Conservation (phyloP, 2,329 filamentous ascomycete genomes). For the Ciborinia camelliae region DNA sequence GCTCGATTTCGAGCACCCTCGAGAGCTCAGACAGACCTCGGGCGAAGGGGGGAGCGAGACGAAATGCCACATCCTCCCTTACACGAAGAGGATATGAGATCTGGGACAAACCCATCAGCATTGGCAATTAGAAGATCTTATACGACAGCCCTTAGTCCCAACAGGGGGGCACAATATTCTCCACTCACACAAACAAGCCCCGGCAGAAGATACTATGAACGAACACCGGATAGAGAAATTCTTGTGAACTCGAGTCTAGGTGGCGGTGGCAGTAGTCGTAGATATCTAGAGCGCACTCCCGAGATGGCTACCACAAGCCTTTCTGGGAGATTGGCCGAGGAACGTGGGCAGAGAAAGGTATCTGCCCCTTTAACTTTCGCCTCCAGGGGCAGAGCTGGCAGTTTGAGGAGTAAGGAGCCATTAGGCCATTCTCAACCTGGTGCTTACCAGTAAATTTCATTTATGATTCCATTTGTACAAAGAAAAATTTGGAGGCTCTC, state of each 20-base stretch:
- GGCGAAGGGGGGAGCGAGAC: conserved; percentile 42
- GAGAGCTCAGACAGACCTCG: conserved; percentile 55
- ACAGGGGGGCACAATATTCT: conserved; percentile 51
- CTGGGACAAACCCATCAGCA: background rate
- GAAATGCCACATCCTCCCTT: conserved; percentile 41
- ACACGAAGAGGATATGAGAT: conserved; percentile 30
- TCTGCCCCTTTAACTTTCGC: conserved; percentile 29
- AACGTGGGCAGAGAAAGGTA: conserved; percentile 32
- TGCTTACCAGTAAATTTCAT: conserved; percentile 26
- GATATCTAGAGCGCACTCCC: conserved; percentile 34
- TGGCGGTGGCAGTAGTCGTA: conserved; percentile 25
- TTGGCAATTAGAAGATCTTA: conserved; percentile 30
- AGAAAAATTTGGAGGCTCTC: conserved; percentile 5
- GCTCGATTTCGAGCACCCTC: conserved; percentile 54
- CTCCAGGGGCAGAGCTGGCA: conserved; percentile 27
- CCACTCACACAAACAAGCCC: conserved; percentile 40
- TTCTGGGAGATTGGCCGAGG: conserved; percentile 30
- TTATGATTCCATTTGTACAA: conserved; percentile 10
- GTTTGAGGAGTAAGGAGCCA: conserved; percentile 28
- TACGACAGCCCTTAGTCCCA: conserved; percentile 47
- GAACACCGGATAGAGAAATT: conserved; percentile 20
- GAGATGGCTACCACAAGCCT: conserved; percentile 35
- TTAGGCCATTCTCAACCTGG: conserved; percentile 25
- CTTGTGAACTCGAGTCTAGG: conserved; percentile 17
- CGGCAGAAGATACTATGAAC: conserved; percentile 21